Base-by-base conservation (phyloP, 1,284 basidiomycete species). In the Apiotrichum gamsii region DNA sequence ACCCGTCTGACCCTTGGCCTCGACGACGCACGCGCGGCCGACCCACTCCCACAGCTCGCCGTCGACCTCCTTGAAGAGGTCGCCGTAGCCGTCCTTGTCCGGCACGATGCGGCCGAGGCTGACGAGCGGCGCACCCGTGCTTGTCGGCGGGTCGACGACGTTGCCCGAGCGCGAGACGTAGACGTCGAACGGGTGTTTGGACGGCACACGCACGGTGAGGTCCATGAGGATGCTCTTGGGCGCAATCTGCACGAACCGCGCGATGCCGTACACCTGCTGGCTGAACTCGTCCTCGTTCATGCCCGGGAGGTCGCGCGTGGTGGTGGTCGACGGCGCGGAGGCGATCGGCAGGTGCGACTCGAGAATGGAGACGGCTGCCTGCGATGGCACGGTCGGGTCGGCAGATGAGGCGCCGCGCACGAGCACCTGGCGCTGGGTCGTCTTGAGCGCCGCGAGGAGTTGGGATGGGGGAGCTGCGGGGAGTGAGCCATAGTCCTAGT, bases 201-300 rank as follows among this genome's bases (percentile, higher is more conserved):
- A 13, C 13, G 67, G 65, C 29, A 70, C 56, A 20, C 69, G 62
- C 10, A 74, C 66, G 1, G 72, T 73, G 19, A 74, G 48, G 49
- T 74, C 73, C 53, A 74, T 60, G 15, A 74, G 56, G 21, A 70
- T 59, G 6, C 60, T 59, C 38, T 63, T 57, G 5, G 71, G 70
- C 0, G 65, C 67, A 18, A 72, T 70, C 51, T 74, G 71, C 3
- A 73, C 67, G 43, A 73, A 65, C 30, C 72, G 64, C 33, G 69
- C 70, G 33, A 74, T 71, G n/a, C 71, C 72, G 53, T 70, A 71
- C 15, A 74, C 69, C 47, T 73, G 66, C 52, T 73, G 72, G 18
- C 64, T 58, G 48, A 64, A 61, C 42, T 67, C 67, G 23, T 61
- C 61, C 43, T 65, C 62, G 38, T 64, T 64, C 58, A 69, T 59